Conservation (phyloP, 169 alveolate species). For the Plasmodium gaboni region DNA sequence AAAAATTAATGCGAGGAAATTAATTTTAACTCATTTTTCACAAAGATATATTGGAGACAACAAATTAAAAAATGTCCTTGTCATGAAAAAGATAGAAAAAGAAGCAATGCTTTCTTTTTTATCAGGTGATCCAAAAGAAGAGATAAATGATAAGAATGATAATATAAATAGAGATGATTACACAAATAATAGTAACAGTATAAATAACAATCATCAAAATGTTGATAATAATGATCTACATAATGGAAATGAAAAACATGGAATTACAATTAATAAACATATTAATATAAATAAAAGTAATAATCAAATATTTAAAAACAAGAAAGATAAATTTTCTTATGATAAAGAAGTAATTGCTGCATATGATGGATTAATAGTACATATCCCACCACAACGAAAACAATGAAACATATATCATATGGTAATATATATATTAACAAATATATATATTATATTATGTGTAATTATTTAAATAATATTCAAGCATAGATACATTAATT, state of each 20-base stretch:
- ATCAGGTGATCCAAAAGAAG: neutral
- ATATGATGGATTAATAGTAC: constrained; percentile 47
- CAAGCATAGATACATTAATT: no score
- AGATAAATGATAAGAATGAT: neutral
- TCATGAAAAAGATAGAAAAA: constrained; percentile 77
- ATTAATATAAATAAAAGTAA: neutral
- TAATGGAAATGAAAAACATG: neutral
- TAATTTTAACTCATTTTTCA: constrained; percentile 83
- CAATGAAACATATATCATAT: neutral
- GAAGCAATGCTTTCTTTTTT: constrained; percentile 69
- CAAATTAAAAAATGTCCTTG: constrained; percentile 63
- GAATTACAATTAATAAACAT: neutral
- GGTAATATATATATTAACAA: neutral
- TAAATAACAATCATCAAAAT: neutral
- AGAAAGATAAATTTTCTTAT: neutral
- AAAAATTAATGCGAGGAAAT: constrained; percentile 73
- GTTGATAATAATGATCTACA: neutral
- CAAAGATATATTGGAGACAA: constrained; percentile 83
- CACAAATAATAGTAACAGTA: neutral
- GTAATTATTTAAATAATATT: neutral
- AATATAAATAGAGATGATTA: no score
- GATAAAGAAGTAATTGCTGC: constrained; percentile 50
- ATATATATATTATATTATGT: neutral
- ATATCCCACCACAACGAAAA: constrained; percentile 48
- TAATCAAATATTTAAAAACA: neutral